phyloP scores from a whole-genome alignment of 176 grass and related monocot genomes.

The Triticum turgidum region DNA sequence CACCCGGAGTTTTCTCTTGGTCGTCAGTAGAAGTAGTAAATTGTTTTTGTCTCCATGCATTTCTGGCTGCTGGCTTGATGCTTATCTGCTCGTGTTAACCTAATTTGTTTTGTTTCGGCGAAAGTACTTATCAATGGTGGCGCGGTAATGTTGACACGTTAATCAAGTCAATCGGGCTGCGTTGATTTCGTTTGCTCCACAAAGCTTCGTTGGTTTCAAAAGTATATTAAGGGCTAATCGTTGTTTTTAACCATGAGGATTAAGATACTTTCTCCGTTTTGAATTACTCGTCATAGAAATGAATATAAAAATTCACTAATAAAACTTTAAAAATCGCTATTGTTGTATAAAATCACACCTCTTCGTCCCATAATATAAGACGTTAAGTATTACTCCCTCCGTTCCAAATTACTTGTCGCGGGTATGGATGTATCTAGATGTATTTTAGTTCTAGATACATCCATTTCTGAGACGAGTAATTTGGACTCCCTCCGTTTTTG shows the following conservation, averaged over 20 bases:
- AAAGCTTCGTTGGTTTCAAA: background rate
- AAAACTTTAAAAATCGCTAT: background rate
- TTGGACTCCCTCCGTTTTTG: no score
- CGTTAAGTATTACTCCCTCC: no score
- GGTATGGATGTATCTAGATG: no score
- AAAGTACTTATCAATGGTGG: background rate
- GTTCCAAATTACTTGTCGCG: no score
- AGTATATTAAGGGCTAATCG: background rate
- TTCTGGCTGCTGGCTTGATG: background rate
- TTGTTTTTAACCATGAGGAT: background rate
- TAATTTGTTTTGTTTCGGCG: background rate
- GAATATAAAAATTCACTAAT: background rate
- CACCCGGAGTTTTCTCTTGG: constrained; percentile 21
- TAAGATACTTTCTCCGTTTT: background rate
- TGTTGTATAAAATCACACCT: no score
- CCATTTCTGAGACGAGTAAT: no score
- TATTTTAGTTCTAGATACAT: no score
- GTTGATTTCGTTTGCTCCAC: background rate
- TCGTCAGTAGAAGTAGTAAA: background rate
- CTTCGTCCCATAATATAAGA: no score
- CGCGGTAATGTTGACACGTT: constrained; percentile 6
- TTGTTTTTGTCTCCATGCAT: background rate
- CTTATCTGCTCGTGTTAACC: background rate
- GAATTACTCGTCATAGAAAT: no score
- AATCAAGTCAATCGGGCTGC: background rate